Conservation (phyloP, 257 asterid genomes). For the Solanum ahanhuiri region DNA sequence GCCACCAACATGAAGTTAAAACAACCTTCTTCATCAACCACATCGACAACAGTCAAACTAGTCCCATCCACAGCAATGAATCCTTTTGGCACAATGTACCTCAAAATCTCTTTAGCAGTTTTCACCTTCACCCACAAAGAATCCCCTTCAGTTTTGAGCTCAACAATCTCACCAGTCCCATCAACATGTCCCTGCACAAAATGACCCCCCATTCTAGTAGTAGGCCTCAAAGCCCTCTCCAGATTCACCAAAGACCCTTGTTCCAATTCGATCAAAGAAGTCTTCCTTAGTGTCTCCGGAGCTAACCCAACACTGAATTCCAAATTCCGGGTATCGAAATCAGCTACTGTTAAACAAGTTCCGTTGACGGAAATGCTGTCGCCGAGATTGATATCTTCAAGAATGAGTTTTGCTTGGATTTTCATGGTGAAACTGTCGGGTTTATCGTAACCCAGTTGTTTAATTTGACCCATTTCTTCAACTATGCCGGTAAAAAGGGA, state of each 20-base stretch:
- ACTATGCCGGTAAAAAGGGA: constrained; percentile 88
- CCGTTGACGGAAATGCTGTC: constrained; percentile 92
- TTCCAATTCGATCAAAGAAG: constrained; percentile 47
- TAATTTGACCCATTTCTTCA: constrained; percentile 71
- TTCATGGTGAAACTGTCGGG: constrained; percentile 56
- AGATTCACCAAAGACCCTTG: constrained; percentile 59
- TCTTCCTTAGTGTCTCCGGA: constrained; percentile 75
- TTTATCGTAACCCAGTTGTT: constrained; percentile 44
- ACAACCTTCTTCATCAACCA: constrained; percentile 58
- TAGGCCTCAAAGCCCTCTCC: constrained; percentile 79
- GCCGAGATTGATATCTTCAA: constrained; percentile 66
- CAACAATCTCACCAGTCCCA: constrained; percentile 66
- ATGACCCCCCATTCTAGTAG: constrained; percentile 87
- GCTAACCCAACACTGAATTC: constrained; percentile 70
- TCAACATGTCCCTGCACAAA: constrained; percentile 94
- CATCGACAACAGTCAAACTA: constrained; percentile 83
- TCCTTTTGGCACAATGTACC: constrained; percentile 83
- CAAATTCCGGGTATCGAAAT: constrained; percentile 24
- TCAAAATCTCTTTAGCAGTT: constrained; percentile 40
- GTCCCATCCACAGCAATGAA: constrained; percentile 78
- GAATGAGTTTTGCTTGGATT: constrained; percentile 43
- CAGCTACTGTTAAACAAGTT: constrained; percentile 75
- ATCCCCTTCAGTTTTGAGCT: constrained; percentile 50
- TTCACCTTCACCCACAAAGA: constrained; percentile 78
- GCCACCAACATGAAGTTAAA: constrained; percentile 75